Percentiles rank a stretch among this genome's conserved stretches.
Evolutionary conservation across 768 basidiomycete genomes (phyloP).

Genomic region (Boletus eberwhitei): DNA sequence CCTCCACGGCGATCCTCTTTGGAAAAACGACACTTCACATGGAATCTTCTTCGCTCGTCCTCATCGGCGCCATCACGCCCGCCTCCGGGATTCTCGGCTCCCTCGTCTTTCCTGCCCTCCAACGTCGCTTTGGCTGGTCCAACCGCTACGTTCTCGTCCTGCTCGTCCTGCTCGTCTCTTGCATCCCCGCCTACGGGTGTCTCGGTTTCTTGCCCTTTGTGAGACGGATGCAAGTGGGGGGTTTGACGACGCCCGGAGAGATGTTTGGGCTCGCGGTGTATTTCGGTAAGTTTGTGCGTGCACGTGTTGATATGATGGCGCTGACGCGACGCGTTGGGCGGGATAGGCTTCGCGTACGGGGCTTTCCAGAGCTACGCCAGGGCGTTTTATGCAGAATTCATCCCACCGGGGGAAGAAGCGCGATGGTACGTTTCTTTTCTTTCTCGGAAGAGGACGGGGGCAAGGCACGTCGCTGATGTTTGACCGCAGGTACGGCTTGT

Average conservation of each 20-base stretch:
- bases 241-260: constrained; percentile 74
- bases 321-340: background rate
- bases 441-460: no score
- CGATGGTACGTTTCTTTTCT: constrained; percentile 55
- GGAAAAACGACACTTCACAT: constrained; percentile 87
- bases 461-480: background rate
- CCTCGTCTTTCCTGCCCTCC: constrained; percentile 73
- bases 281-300: constrained; percentile 53
- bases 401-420: constrained; percentile 87
- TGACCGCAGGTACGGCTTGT: constrained; percentile 58
- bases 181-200: constrained; percentile 79
- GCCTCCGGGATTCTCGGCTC: constrained; percentile 79
- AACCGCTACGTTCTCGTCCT: constrained; percentile 65
- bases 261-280: constrained; percentile 82
- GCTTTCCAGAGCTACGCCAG: constrained; percentile 90
- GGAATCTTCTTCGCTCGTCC: constrained; percentile 69
- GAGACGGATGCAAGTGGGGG: constrained; percentile 54
- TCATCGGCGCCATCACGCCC: constrained; percentile 79
- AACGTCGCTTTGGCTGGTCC: constrained; percentile 59
- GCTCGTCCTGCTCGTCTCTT: constrained; percentile 62
- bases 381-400: constrained; percentile 81
- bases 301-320: background rate
- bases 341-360: constrained; percentile 68
- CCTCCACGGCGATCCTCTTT: constrained; percentile 88
- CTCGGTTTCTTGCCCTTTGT: constrained; percentile 68